Base-by-base conservation (phyloP, 2,329 filamentous ascomycete species). In the Ascochyta rabiei region DNA sequence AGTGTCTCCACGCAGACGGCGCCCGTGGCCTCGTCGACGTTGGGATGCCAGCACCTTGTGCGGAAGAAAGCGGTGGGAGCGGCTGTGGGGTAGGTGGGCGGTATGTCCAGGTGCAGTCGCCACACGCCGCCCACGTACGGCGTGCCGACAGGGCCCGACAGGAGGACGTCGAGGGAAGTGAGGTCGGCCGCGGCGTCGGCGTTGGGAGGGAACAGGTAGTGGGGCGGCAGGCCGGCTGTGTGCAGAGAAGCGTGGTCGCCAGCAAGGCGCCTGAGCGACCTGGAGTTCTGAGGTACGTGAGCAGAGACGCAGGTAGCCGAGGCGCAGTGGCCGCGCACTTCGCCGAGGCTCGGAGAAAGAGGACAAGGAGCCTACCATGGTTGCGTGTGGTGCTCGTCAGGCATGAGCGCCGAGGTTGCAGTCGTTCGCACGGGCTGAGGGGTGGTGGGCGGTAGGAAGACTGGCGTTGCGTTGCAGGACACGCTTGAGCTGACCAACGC, bases 1-100 rank as follows among this genome's bases (percentile, higher is more conserved):
- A 88, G 66, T 2, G 85, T 87, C 73, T 87, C 85, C 3, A 88
- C 83, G 57, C 85, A 88, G 3, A 88, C 84, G 0, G 81, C 81
- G 5, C 85, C 85, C 0, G 82, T 84, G n/a, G 77, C 75, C 47
- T 86, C 83, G 58, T 87, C 85, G 44, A 88, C 82, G 63, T 88
- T 88, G 0, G 85, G 85, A 61, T 88, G 85, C 79, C 84, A 88
- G 59, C 87, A 83, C 6, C 80, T 78, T 2, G 85, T 87, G 48
- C 79, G 80, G 66, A 88, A 87, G 28, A 79, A 78, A 2, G 85
- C 85, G 35, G 84, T 87, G 0, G 82, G 82, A 15, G 81, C 80
- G 16, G 71, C 71, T 34, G 71, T 70, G 10, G 81, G 81, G 61
- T 86, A 86, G n/a, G 79, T 80, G 16, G 80, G 75, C 0, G 85